Evolutionary conservation across 257 asterid species (phyloP).

Genomic region (Coffea canephora): DNA sequence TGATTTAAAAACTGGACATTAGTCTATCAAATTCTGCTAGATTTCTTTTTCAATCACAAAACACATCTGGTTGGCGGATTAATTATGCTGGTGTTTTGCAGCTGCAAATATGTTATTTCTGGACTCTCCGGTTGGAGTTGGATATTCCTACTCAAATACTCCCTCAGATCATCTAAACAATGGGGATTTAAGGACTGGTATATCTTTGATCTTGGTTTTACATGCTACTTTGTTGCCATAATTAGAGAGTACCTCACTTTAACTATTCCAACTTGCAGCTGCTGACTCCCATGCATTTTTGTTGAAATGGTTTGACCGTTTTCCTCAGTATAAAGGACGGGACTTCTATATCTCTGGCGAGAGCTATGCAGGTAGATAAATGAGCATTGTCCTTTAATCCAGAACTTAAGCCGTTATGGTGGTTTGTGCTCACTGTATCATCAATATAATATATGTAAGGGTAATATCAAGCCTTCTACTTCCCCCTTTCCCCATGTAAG

Average conservation of each 20-base stretch:
- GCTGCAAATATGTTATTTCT: slow-evolving; percentile 83
- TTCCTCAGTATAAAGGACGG: slow-evolving; percentile 80
- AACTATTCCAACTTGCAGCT: slow-evolving; percentile 50
- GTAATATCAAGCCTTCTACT: too few relatives aligned
- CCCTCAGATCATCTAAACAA: slow-evolving; percentile 67
- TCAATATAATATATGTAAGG: not conserved
- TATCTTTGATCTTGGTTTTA: slow-evolving; percentile 1
- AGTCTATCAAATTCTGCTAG: not conserved
- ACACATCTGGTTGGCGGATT: not conserved
- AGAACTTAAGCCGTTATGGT: not conserved
- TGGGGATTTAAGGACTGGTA: slow-evolving; percentile 92
- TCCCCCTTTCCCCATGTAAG: too few relatives aligned
- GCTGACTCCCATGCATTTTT: slow-evolving; percentile 70
- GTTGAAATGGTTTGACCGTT: slow-evolving; percentile 78
- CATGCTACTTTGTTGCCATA: slow-evolving; percentile 6
- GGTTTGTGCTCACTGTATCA: not conserved
- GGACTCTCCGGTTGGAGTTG: slow-evolving; percentile 98
- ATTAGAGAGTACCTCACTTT: slow-evolving; percentile 20
- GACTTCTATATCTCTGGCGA: slow-evolving; percentile 88
- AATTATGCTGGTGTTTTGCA: slow-evolving; percentile 33
- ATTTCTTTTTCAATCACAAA: not conserved
- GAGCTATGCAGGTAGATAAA: slow-evolving; percentile 78
- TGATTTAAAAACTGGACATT: not conserved
- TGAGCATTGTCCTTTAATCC: not conserved
- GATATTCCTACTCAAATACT: slow-evolving; percentile 86